Percentiles rank a stretch among this genome's conserved stretches.
phyloP scores from a whole-genome alignment of 2,329 filamentous ascomycete species.

The Escovopsis sp. region DNA sequence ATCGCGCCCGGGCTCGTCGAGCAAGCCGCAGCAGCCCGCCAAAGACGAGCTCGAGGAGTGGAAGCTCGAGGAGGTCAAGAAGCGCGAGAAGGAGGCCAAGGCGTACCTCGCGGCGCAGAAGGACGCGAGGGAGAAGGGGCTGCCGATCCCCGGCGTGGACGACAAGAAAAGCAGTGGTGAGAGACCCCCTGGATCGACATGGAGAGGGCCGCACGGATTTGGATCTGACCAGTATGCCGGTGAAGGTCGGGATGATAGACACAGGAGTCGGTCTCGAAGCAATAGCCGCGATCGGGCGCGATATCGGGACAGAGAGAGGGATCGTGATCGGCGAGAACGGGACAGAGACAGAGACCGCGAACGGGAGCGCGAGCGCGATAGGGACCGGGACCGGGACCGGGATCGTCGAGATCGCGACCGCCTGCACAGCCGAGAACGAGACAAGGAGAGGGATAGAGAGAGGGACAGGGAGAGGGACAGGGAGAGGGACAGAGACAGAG shows the following conservation, averaged over 20 bases:
- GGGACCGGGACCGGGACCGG: conserved; percentile 20
- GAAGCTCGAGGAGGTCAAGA: conserved; percentile 47
- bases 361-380: conserved; percentile 21
- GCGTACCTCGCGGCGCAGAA: conserved; percentile 48
- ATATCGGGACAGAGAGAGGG: conserved; percentile 21
- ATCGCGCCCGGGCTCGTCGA: conserved; percentile 22
- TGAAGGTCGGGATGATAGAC: conserved; percentile 26
- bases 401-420: conserved; percentile 21
- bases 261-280: conserved; percentile 22
- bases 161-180: conserved; percentile 33
- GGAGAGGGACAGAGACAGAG: too few species aligned
- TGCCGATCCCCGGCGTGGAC: conserved; percentile 43
- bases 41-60: conserved; percentile 39
- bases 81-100: conserved; percentile 49
- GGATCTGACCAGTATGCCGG: conserved; percentile 32
- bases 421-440: conserved; percentile 23
- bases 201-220: conserved; percentile 11
- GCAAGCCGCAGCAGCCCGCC: conserved; percentile 23
- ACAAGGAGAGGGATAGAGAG: conserved; percentile 25
- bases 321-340: conserved; percentile 17
- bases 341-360: conserved; percentile 19
- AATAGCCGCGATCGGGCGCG: conserved; percentile 22
- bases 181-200: conserved; percentile 27
- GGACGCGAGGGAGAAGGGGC: conserved; percentile 43
- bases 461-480: conserved; percentile 30